A percentile compares a stretch with the other conserved stretches of the same genome.
Evolutionary conservation across 495 filamentous ascomycete species (phyloP).

Genomic region (Penicillium subrubescens): DNA sequence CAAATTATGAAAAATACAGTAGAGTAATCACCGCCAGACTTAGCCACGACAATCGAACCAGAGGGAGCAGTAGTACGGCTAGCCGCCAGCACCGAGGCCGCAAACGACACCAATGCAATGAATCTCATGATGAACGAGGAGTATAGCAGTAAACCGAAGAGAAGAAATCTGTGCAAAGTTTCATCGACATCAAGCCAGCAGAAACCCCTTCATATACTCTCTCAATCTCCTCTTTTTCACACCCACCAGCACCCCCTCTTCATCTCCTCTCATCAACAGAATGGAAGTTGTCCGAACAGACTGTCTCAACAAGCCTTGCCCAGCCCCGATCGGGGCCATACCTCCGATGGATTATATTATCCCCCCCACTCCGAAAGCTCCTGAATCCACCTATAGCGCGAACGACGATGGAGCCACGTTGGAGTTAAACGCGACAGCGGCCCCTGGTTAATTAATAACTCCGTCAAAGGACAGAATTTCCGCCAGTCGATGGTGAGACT

Average conservation of each 20-base stretch:
- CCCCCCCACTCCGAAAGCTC: not conserved
- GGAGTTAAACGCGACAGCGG: not conserved
- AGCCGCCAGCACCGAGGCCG: conserved; percentile 35
- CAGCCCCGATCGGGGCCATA: conserved; percentile 5
- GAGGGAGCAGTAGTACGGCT: conserved; percentile 52
- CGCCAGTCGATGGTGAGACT: not conserved
- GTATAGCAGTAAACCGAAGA: not conserved
- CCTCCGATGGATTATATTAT: conserved; percentile 1
- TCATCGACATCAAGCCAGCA: not conserved
- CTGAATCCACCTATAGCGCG: not conserved
- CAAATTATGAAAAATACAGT: conserved; percentile 23
- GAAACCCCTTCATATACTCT: not conserved
- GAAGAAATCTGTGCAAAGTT: not conserved
- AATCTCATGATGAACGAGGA: conserved; percentile 10
- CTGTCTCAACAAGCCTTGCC: conserved; percentile 4
- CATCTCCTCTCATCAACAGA: not conserved
- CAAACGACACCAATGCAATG: conserved; percentile 20
- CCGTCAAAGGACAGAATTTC: not conserved
- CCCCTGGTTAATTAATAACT: conserved; percentile 10
- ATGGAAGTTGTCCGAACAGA: not conserved
- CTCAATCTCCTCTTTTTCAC: not conserved
- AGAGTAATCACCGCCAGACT: conserved; percentile 42
- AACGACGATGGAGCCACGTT: not conserved
- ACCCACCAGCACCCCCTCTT: not conserved
- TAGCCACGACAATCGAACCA: conserved; percentile 54